Base-by-base conservation (phyloP, 1,284 basidiomycete genomes). In the Cryptococcus amylolentus region DNA sequence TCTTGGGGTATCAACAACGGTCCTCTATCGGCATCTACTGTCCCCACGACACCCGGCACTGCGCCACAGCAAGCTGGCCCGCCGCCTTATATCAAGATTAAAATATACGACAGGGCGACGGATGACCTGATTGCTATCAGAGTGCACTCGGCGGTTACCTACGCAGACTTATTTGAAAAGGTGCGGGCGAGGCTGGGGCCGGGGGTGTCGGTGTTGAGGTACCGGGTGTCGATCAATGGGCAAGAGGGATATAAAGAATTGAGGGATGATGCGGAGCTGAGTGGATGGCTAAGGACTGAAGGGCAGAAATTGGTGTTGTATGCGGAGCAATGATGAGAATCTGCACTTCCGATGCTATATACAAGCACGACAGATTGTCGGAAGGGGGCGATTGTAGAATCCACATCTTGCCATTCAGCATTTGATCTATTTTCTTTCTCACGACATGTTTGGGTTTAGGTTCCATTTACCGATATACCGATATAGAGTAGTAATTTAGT, bases 41-140 rank as follows among this genome's bases (percentile, higher is more conserved):
- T 37, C 49, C 57, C 37, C 38, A 53, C 61, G 12, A 48, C 55
- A 4, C 49, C 56, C 43, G 49, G 28, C 39, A 47, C 49, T 27
- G 52, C 51, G 3, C 40, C 56, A 27, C 5, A 43, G 48, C 28
- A 61, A 63, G n/a, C 62, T 54, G 49, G 81, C 52, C 84, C 85
- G 14, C 87, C 88, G 66, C 85, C 89, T 39, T 95, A 93, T 77
- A 84, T 97, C 66, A 97, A 97, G 80, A 96, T 99, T 79, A 99
- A 99, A 80, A 91, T 99, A 54, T 96, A 95, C 71, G 88, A 96
- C 75, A 83, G 88, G 35, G 82, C 88, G 58, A 88, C 91, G 27
- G 91, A 97, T 72, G 95, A 98, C 73, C 81, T 98, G 51, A 91
- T 98, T 60, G 95, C 96, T 3, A 91, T 98, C 52, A 87, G 96